These are phyloP conservation scores for Pythium rhizo-oryzae DNA, from an alignment of 352 stramenopile species.

Conservation along the genomic window DNA sequence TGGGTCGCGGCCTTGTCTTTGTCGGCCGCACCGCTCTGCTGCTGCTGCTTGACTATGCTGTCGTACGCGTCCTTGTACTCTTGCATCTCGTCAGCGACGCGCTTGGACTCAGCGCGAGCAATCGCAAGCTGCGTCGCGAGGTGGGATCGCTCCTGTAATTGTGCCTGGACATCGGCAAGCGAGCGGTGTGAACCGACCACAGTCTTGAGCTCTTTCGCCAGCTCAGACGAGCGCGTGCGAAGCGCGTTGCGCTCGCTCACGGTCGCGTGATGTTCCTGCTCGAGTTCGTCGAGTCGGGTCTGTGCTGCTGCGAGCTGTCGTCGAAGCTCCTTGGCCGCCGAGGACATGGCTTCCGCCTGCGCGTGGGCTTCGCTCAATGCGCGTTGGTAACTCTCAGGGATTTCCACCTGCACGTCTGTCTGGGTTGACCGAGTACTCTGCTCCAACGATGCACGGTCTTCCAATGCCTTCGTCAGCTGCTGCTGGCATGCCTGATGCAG, in stretches of 20 bases:
- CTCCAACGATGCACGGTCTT: conserved; percentile 26
- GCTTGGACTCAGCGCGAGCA: conserved; percentile 57
- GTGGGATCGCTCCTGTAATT: conserved; percentile 63
- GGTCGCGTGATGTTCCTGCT: conserved; percentile 26
- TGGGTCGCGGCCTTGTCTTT: conserved; percentile 66
- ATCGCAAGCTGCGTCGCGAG: conserved; percentile 56
- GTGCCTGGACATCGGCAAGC: conserved; percentile 52
- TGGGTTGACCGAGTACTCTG: conserved; percentile 43
- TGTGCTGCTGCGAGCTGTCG: conserved; percentile 40
- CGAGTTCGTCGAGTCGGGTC: conserved; percentile 33
- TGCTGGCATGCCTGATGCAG: conserved; percentile 41
- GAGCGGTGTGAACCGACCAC: conserved; percentile 52
- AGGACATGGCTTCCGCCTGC: conserved; percentile 16
- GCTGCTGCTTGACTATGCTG: conserved; percentile 42
- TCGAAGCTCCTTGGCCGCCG: conserved; percentile 45
- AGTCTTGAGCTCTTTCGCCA: conserved; percentile 64
- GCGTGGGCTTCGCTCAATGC: conserved; percentile 31
- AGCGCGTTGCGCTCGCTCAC: conserved; percentile 67
- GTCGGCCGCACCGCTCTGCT: conserved; percentile 44
- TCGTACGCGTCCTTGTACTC: conserved; percentile 67
- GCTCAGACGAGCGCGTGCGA: conserved; percentile 45
- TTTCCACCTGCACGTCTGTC: conserved; percentile 42
- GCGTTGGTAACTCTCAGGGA: conserved; percentile 33
- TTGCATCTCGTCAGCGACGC: conserved; percentile 51
- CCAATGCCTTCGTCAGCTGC: conserved; percentile 41